These are phyloP conservation scores for Barnettozyma sucrosica DNA, from an alignment of 805 yeast genomes.

Conservation along the genomic window DNA sequence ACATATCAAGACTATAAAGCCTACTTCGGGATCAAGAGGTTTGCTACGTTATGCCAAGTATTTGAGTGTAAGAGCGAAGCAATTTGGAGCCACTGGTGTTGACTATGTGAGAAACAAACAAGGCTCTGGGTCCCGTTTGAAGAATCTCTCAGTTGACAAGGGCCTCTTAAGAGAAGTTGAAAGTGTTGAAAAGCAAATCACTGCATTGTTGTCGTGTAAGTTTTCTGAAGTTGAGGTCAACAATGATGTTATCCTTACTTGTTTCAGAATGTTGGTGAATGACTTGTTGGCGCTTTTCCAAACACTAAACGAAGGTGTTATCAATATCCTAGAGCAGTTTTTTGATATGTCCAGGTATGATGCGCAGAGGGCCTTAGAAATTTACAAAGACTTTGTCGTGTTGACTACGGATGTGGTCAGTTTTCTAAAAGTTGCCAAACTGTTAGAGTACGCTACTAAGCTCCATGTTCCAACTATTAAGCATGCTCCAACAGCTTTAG, in stretches of 20 bases:
- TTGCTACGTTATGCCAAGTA: slow-evolving; percentile 68
- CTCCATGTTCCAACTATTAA: slow-evolving; percentile 91
- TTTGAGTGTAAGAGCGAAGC: slow-evolving; percentile 59
- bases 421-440: slow-evolving; percentile 84
- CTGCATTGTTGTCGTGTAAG: slow-evolving; percentile 64
- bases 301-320: slow-evolving; percentile 91
- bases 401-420: slow-evolving; percentile 84
- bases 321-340: slow-evolving; percentile 86
- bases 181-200: slow-evolving; percentile 78
- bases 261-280: slow-evolving; percentile 84
- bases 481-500: slow-evolving; percentile 94
- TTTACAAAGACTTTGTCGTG: slow-evolving; percentile 80
- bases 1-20: slow-evolving; percentile 29
- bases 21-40: slow-evolving; percentile 43
- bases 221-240: slow-evolving; percentile 75
- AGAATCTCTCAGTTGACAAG: slow-evolving; percentile 60
- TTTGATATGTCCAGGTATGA: slow-evolving; percentile 86
- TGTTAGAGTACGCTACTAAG: slow-evolving; percentile 78
- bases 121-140: slow-evolving; percentile 38
- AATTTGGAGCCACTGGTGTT: slow-evolving; percentile 53
- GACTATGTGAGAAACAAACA: slow-evolving; percentile 78
- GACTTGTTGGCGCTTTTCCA: slow-evolving; percentile 85
- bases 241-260: slow-evolving; percentile 77
- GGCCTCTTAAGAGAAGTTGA: slow-evolving; percentile 84
- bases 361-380: slow-evolving; percentile 79